Base-by-base conservation (phyloP, 208 protist species). In the Crithidia brevicula region DNA sequence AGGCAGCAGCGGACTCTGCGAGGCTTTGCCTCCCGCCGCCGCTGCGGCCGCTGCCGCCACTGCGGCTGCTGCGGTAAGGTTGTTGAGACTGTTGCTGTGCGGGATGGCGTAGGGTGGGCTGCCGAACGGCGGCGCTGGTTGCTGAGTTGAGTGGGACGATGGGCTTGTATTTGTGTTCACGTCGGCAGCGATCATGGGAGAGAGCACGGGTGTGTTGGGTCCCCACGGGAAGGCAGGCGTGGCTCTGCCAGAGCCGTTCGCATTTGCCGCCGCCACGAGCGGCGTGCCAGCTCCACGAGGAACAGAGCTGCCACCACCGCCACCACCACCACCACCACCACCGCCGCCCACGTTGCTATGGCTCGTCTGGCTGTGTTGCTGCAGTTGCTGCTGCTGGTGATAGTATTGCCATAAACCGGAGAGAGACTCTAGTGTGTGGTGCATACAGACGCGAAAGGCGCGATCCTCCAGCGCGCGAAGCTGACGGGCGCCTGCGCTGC, bases 381-480 rank as follows among this genome's bases (percentile, higher is more conserved):
- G 61, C 50, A 25, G 47, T 34, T 60, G 65, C 45, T 72, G 64
- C 27, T 72, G 63, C 51, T 73, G 67, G 16, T 74, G 74, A 15
- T 61, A 47, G 20, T 74, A 60, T 10, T 70, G 62, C 38, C 53
- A 56, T 0, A 72, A 59, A 0, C 72, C 60, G 6, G 65, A 61
- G 40, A 75, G 60, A 2, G 59, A 73, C 57, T 81, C 62, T 20
- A 81, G 22, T 0, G 77, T 56, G 62, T 85, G 72, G 31, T 85
- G 75, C 68, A 89, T 61, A 73, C 86, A 95, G 47, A 91, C 84
- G 2, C 75, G 76, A 67, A 93, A 93, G 20, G 90, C 78, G 27
- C 73, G 72, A 34, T 92, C 79, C 64, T 89, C 83, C 10, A 93
- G 62, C 42, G 72, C 51, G 27, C 74, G 59, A 0, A 90, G 63